A percentile compares a stretch with the other conserved stretches of the same genome.
phyloP scores from a whole-genome alignment of 2,329 filamentous ascomycete genomes.

The Macroventuria anomochaeta region DNA sequence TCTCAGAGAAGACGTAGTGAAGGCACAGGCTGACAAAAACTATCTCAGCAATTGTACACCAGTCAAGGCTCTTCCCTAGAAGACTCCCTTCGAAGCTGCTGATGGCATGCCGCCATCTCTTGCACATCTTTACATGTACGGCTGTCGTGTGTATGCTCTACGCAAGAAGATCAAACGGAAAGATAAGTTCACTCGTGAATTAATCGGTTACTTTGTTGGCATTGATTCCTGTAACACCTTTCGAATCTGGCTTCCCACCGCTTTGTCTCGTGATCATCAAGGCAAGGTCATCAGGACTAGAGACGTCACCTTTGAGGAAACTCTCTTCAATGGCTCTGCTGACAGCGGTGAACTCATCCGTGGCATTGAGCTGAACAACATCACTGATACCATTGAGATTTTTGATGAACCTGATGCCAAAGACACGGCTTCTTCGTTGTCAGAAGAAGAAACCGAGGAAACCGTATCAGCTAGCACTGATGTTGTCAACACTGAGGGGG shows the following conservation, averaged over 20 bases:
- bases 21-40: too few relatives aligned
- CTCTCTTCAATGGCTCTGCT: background rate
- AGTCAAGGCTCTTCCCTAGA: background rate
- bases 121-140: background rate
- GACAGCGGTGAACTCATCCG: too few relatives aligned
- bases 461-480: too few relatives aligned
- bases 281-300: background rate
- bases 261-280: background rate
- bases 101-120: background rate
- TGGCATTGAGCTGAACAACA: too few relatives aligned
- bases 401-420: too few relatives aligned
- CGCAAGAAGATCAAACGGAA: background rate
- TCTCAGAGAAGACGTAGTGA: too few relatives aligned
- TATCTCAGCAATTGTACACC: background rate
- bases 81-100: background rate
- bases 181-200: background rate
- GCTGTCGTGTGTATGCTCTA: background rate
- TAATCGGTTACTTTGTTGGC: background rate
- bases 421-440: too few relatives aligned
- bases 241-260: background rate
- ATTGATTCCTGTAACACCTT: background rate
- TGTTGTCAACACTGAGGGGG: too few relatives aligned
- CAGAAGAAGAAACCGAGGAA: too few relatives aligned
- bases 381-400: too few relatives aligned
- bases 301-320: background rate